A percentile compares a stretch with the other conserved stretches of the same genome.
phyloP scores from a whole-genome alignment of 495 filamentous ascomycete species.

The Jackrogersella minutella region DNA sequence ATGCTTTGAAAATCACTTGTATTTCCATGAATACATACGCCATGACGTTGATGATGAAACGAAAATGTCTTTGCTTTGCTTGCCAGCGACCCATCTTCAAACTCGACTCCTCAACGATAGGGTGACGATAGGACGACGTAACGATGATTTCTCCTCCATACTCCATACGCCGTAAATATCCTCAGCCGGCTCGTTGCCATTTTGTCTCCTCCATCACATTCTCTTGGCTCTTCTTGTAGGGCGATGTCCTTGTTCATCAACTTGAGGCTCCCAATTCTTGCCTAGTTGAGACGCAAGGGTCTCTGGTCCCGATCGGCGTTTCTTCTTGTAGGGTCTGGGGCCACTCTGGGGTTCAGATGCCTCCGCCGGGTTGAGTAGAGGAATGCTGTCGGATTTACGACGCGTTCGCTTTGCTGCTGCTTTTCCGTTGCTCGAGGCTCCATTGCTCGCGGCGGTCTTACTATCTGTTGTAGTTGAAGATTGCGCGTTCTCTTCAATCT shows the following conservation, averaged over 20 bases:
- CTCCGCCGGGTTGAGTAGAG: background rate
- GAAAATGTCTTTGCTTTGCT: background rate
- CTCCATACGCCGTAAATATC: background rate
- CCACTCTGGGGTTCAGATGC: background rate
- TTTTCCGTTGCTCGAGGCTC: background rate
- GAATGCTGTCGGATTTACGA: background rate
- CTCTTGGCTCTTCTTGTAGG: conserved; percentile 8
- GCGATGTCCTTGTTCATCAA: conserved; percentile 25
- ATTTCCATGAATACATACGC: background rate
- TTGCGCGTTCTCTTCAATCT: background rate
- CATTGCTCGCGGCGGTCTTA: background rate
- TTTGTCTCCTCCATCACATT: background rate
- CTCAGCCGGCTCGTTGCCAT: background rate
- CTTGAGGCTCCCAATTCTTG: conserved; percentile 24
- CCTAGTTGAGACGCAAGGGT: conserved; percentile 19
- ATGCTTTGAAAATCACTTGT: background rate
- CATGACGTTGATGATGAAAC: background rate
- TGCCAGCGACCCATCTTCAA: background rate
- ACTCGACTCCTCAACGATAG: no score
- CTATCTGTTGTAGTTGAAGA: background rate
- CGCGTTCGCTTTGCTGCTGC: background rate
- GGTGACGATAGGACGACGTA: background rate
- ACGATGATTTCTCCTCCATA: background rate
- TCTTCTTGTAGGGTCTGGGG: conserved; percentile 13
- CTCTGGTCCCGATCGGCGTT: conserved; percentile 9